Conservation (phyloP, 2,329 filamentous ascomycete genomes). For the Fusarium bulbicola region DNA sequence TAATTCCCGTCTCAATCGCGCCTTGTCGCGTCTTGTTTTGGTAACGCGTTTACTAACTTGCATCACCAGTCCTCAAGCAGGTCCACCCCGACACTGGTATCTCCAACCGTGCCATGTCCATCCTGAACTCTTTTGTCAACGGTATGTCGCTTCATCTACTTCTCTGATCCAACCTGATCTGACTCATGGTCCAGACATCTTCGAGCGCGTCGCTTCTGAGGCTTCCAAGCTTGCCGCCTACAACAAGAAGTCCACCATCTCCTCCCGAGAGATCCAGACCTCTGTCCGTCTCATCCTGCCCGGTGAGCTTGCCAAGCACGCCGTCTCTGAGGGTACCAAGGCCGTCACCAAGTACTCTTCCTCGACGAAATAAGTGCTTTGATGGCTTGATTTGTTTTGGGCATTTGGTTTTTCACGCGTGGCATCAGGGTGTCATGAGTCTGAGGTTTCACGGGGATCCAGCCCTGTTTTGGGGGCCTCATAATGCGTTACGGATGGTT, state of each 20-base stretch:
- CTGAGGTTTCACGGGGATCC: slow-evolving; percentile 57
- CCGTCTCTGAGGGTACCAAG: slow-evolving; percentile 99
- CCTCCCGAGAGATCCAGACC: slow-evolving; percentile 98
- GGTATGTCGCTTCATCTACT: slow-evolving; percentile 64
- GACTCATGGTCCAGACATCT: slow-evolving; percentile 76
- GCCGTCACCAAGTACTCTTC: slow-evolving; percentile 99
- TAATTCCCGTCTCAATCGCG: slow-evolving; percentile 8
- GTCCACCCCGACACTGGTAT: slow-evolving; percentile 99
- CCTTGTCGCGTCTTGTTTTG: background rate
- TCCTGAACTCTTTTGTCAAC: slow-evolving; percentile 99
- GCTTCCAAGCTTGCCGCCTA: slow-evolving; percentile 99
- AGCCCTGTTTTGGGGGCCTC: slow-evolving; percentile 57
- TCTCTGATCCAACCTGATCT: background rate
- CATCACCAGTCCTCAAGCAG: slow-evolving; percentile 90
- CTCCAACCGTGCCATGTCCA: slow-evolving; percentile 99
- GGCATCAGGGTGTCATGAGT: slow-evolving; percentile 68
- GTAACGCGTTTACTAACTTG: slow-evolving; percentile 32
- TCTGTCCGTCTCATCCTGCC: slow-evolving; percentile 98
- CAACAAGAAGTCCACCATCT: slow-evolving; percentile 99
- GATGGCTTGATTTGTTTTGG: slow-evolving; percentile 68
- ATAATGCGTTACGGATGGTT: slow-evolving; percentile 81
- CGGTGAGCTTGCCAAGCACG: slow-evolving; percentile 99
- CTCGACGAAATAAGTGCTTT: slow-evolving; percentile 88
- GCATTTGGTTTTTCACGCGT: slow-evolving; percentile 61
- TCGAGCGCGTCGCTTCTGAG: slow-evolving; percentile 98